Evolutionary conservation across 768 basidiomycete genomes (phyloP).

Genomic region (Roridomyces roridus): DNA sequence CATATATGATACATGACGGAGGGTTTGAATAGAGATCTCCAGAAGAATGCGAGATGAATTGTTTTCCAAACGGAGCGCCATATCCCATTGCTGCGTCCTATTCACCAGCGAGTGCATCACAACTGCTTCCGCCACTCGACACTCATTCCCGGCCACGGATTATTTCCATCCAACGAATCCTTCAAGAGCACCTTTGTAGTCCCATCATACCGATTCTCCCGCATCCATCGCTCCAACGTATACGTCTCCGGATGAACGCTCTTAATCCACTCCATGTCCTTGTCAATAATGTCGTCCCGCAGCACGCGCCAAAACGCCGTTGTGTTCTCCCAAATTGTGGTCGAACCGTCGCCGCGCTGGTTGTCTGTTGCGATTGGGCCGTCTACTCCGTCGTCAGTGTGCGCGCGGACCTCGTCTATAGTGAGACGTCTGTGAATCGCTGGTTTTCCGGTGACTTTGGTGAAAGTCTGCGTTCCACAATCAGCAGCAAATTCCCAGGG

Average conservation of each 20-base stretch:
- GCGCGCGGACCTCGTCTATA: no score
- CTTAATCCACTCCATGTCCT: conserved; percentile 41
- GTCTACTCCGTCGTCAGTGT: conserved; percentile 10
- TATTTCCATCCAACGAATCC: conserved; percentile 7
- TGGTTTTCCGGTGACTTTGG: conserved; percentile 17
- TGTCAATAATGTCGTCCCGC: conserved; percentile 37
- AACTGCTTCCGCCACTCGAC: no score
- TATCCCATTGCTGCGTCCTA: no score
- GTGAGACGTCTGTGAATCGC: conserved; percentile 10
- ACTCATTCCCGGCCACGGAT: no score
- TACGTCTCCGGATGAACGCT: conserved; percentile 32
- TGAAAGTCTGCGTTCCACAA: conserved; percentile 19
- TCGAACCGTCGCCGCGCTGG: conserved; percentile 9
- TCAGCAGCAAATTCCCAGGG: no score
- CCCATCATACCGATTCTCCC: conserved; percentile 32
- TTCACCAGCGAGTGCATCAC: no score
- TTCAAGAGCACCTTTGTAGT: background rate
- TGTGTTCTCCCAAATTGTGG: conserved; percentile 33
- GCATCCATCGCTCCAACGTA: conserved; percentile 41
- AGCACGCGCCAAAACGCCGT: conserved; percentile 37
- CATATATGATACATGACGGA: no score
- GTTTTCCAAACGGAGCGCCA: no score
- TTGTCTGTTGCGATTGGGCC: conserved; percentile 15
- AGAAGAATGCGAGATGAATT: no score
- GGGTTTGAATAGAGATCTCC: no score